Evolutionary conservation across 495 filamentous ascomycete species (phyloP), one percentile per base, ranked within the genome.

Genomic region (Aspergillus saccharolyticus): DNA sequence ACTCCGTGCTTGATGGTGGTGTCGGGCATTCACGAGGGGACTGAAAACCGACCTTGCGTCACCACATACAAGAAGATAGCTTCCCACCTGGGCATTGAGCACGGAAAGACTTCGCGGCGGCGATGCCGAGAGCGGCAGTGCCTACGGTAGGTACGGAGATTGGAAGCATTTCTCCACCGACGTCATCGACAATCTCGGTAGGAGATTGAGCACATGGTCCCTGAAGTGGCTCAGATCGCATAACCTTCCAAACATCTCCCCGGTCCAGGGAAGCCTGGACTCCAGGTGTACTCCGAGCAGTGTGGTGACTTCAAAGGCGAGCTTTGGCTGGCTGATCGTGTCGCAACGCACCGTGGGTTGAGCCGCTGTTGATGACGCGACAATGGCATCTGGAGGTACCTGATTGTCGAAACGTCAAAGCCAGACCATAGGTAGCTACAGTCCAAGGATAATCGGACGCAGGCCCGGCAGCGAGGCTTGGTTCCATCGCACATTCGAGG

Each of bases 91-190:
- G 5, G 60, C 30, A 24, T 59, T 58, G 7, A 63, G 53, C 56
- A 63, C 59, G 4, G 60, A 63, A 5, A 63, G 56, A 39, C 52
- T n/a, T 63, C 0, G 60, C 59, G 2, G 60, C 62, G 7, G 53
- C 49, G 15, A 61, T 61, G 54, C 59, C 57, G n/a, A 61, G 54
- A 2, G 42, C 42, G 30, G 59, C 59, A 6, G 15, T 53, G 3
- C 50, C n/a, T n/a, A n/a, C n/a, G n/a, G 19, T 2, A 54, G 28
- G 17, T 25, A 44, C 2, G 54, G 44, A 2, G 54, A 54, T 1
- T 50, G 17, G 14, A 57, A 44, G 28, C 20, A 0, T 10, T 43
- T 15, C 10, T 53, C 28, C 4, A 18, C 30, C 9, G 53, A 22
- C 15, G 53, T 18, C 19, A 21, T 28, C n/a, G 47, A 20, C 5